Evolutionary conservation across 2,329 filamentous ascomycete species (phyloP).

Genomic region (Fusarium nurragi): DNA sequence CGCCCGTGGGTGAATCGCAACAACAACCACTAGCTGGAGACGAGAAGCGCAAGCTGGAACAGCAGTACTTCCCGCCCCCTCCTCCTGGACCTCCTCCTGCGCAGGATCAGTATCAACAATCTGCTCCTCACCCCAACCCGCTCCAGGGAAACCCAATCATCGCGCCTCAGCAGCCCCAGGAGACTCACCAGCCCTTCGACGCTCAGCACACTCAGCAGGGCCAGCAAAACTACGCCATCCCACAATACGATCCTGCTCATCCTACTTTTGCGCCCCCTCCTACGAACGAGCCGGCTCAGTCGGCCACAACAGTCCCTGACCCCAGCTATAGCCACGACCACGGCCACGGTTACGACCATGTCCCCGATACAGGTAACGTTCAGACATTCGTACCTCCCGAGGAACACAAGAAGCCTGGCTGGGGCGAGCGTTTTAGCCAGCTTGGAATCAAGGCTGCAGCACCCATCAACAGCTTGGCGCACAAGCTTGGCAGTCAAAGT

Average conservation of each 20-base stretch:
- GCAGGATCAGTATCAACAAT: slow-evolving; percentile 31
- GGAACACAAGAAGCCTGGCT: slow-evolving; percentile 42
- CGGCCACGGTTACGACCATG: not conserved
- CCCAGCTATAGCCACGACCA: not conserved
- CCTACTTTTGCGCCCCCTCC: slow-evolving; percentile 47
- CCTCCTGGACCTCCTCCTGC: slow-evolving; percentile 40
- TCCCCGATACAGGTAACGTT: slow-evolving; percentile 1
- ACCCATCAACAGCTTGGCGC: slow-evolving; percentile 82
- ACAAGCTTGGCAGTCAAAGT: slow-evolving; percentile 83
- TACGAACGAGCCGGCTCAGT: slow-evolving; percentile 9
- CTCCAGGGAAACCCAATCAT: slow-evolving; percentile 33
- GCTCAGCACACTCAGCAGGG: slow-evolving; percentile 5
- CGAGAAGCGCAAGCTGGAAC: slow-evolving; percentile 27
- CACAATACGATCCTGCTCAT: slow-evolving; percentile 46
- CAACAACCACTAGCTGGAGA: slow-evolving; percentile 18
- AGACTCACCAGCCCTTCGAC: slow-evolving; percentile 1
- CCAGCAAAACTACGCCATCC: slow-evolving; percentile 43
- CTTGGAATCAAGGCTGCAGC: slow-evolving; percentile 63
- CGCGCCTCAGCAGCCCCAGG: slow-evolving; percentile 14
- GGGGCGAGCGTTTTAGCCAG: slow-evolving; percentile 47
- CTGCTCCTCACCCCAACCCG: slow-evolving; percentile 30
- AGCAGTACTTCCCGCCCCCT: slow-evolving; percentile 42
- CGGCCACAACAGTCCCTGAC: not conserved
- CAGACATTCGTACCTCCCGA: slow-evolving; percentile 21
- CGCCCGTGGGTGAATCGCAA: not conserved